Conservation (phyloP, 306 rosid genomes). For the Casuarina cunninghamiana region DNA sequence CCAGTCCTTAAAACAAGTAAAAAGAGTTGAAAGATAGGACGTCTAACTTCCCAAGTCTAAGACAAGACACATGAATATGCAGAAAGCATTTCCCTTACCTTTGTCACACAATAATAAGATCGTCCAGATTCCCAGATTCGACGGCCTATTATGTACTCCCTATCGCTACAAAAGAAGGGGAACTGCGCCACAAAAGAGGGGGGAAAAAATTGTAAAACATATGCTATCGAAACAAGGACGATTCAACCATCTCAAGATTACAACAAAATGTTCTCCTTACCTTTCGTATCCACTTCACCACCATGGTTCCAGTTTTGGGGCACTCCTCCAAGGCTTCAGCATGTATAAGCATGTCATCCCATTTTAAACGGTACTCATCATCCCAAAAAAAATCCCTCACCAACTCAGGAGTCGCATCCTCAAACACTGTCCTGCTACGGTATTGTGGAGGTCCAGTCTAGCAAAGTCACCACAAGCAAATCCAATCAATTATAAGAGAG, state of each 20-base stretch:
- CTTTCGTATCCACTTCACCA: slow-evolving; percentile 69
- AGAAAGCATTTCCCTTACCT: slow-evolving; percentile 35
- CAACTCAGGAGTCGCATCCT: slow-evolving; percentile 55
- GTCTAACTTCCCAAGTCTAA: not conserved
- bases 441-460: slow-evolving; percentile 67
- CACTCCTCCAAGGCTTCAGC: slow-evolving; percentile 50
- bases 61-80: not conserved
- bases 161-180: slow-evolving; percentile 65
- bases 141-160: slow-evolving; percentile 61
- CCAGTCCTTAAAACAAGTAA: not conserved
- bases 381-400: slow-evolving; percentile 70
- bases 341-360: slow-evolving; percentile 63
- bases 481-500: slow-evolving; percentile 17
- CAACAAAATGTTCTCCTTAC: slow-evolving; percentile 25
- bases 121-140: slow-evolving; percentile 62
- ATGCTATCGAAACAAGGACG: slow-evolving; percentile 4
- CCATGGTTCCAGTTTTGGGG: slow-evolving; percentile 50
- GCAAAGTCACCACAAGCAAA: slow-evolving; percentile 13
- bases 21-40: not conserved
- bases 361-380: slow-evolving; percentile 49
- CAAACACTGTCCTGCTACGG: slow-evolving; percentile 50
- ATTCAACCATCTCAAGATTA: not conserved
- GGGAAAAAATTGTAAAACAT: not conserved
- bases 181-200: slow-evolving; percentile 38
- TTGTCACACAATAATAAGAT: slow-evolving; percentile 54